Evolutionary conservation across 305 asterid species (phyloP).

Genomic region (Andrographis paniculata): DNA sequence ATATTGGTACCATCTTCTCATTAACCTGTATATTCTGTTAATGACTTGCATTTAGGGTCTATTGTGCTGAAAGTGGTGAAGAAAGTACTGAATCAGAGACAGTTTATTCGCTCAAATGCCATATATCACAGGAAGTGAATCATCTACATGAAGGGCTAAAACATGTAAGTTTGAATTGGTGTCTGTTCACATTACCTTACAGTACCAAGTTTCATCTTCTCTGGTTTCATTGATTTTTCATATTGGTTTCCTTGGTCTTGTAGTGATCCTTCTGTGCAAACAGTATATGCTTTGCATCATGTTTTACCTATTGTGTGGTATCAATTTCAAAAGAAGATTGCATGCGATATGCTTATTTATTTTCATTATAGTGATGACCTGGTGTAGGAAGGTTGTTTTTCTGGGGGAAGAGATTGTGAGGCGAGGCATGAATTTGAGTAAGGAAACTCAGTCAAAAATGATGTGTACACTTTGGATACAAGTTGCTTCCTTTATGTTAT

Average conservation of each 20-base stretch:
- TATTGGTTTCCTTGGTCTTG: slow-evolving; percentile 11
- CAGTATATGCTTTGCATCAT: too few relatives aligned
- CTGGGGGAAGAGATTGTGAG: slow-evolving; percentile 3
- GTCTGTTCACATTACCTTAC: too few relatives aligned
- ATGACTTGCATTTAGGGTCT: slow-evolving; percentile 57
- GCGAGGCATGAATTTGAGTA: background rate
- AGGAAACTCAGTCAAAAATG: slow-evolving; percentile 1
- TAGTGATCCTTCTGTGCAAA: slow-evolving; percentile 9
- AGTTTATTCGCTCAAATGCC: slow-evolving; percentile 91
- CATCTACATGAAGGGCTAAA: slow-evolving; percentile 94
- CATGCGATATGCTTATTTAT: slow-evolving; percentile 6
- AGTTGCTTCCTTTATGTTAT: too few relatives aligned
- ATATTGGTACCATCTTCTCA: slow-evolving; percentile 10
- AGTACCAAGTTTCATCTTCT: slow-evolving; percentile 10
- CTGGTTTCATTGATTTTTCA: slow-evolving; percentile 2
- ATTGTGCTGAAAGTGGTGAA: slow-evolving; percentile 97
- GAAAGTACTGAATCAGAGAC: slow-evolving; percentile 87
- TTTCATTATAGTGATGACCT: slow-evolving; percentile 5
- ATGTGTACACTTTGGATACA: background rate
- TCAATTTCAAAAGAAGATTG: background rate
- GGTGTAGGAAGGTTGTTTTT: background rate
- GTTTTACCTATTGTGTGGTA: too few relatives aligned
- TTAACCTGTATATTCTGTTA: slow-evolving; percentile 8
- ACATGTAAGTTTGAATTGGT: slow-evolving; percentile 51
- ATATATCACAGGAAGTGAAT: slow-evolving; percentile 97